Conservation (phyloP, 2,329 filamentous ascomycete genomes). For the Cladosporium sp. region DNA sequence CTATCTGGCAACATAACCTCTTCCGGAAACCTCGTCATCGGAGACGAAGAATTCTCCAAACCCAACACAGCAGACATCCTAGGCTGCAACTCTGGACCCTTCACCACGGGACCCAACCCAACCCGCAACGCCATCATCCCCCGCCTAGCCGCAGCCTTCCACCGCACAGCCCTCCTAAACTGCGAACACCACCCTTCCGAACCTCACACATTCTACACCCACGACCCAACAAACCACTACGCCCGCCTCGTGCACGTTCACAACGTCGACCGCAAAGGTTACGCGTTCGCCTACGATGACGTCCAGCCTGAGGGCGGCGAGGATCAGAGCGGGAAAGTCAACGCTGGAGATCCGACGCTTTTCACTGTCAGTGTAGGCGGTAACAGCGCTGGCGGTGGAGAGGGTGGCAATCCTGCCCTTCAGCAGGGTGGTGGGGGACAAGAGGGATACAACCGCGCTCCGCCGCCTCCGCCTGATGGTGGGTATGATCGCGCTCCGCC, state of each 20-base stretch:
- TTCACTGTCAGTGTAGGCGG: constrained; percentile 48
- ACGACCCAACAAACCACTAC: constrained; percentile 51
- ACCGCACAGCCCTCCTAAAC: constrained; percentile 63
- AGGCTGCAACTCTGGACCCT: constrained; percentile 61
- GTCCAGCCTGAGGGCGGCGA: constrained; percentile 55
- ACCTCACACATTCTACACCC: constrained; percentile 30
- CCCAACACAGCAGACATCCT: constrained; percentile 63
- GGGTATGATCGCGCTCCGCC: constrained; percentile 4
- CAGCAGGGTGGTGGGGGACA: constrained; percentile 1
- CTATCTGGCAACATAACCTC: constrained; percentile 47
- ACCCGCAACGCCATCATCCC: constrained; percentile 62
- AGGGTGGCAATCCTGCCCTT: not conserved
- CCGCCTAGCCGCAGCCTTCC: constrained; percentile 71
- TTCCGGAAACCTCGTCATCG: constrained; percentile 40
- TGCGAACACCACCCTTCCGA: constrained; percentile 36
- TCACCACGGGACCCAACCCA: constrained; percentile 42
- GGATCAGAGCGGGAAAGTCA: constrained; percentile 52
- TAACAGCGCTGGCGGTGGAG: constrained; percentile 17
- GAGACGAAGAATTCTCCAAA: constrained; percentile 48
- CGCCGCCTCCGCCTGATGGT: constrained; percentile 6
- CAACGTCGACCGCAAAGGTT: constrained; percentile 57
- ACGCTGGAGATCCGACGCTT: constrained; percentile 41
- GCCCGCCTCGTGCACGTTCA: constrained; percentile 56
- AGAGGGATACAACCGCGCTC: not conserved
- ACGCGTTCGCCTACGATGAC: constrained; percentile 66